Conservation (phyloP, 2,329 filamentous ascomycete genomes). For the Fonsecaea multimorphosa region DNA sequence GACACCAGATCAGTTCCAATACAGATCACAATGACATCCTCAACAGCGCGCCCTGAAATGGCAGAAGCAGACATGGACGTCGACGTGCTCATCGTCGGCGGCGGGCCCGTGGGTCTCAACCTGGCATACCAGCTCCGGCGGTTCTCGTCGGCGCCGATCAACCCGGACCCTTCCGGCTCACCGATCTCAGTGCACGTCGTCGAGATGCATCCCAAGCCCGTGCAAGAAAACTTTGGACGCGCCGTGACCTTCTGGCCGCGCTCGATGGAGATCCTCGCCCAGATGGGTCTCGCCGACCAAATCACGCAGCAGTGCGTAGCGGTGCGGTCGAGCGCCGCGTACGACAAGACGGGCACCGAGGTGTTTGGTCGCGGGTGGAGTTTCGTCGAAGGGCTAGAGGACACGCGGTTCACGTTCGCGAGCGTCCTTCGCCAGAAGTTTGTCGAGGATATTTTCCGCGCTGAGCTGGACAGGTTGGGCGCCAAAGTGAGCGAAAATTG, state of each 20-base stretch:
- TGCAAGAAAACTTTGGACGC: slow-evolving; percentile 60
- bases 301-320: slow-evolving; percentile 61
- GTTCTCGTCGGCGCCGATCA: slow-evolving; percentile 37
- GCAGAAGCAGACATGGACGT: slow-evolving; percentile 23
- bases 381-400: slow-evolving; percentile 61
- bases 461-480: slow-evolving; percentile 47
- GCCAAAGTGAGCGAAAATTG: slow-evolving; percentile 47
- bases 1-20: too few species aligned
- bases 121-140: slow-evolving; percentile 40
- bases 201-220: slow-evolving; percentile 57
- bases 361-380: slow-evolving; percentile 56
- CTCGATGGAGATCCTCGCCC: slow-evolving; percentile 60
- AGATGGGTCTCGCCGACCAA: slow-evolving; percentile 57
- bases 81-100: slow-evolving; percentile 42
- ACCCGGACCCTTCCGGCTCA: neutral
- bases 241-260: slow-evolving; percentile 62
- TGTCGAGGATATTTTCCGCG: slow-evolving; percentile 60
- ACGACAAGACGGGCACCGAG: slow-evolving; percentile 55
- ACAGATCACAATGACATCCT: slow-evolving; percentile 1
- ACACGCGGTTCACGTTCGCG: slow-evolving; percentile 59
- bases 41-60: neutral
- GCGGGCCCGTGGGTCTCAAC: slow-evolving; percentile 36
- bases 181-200: slow-evolving; percentile 53
- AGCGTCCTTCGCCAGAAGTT: slow-evolving; percentile 64
- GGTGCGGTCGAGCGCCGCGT: slow-evolving; percentile 57